Evolutionary conservation across 805 yeast genomes (phyloP), one percentile per base, ranked within the genome.

Genomic region (Wickerhamomyces mucosus): DNA sequence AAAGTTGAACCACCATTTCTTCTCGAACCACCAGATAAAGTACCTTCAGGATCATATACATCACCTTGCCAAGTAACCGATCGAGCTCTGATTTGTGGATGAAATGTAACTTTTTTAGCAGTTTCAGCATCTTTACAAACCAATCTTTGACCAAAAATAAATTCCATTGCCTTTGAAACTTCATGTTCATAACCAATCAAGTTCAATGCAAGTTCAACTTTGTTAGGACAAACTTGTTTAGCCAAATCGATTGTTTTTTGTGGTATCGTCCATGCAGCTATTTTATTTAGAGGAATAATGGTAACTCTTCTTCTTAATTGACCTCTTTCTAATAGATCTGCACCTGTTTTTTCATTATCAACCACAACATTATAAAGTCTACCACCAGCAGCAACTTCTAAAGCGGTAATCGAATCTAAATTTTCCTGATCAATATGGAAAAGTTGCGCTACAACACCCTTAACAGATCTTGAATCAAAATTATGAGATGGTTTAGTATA

Each of bases 321-420:
- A 6, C 96, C 96, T 18, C 63, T 65, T 43, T 85, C 92, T 25
- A 92, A 64, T 8, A 92, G 56, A 34, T 77, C 79, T 0, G 94
- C 68, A n/a, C 94, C 97, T 4, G 84, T 78, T 14, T 63, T 72
- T 36, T 89, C 94, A 39, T 73, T 78, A 45, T 86, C 96, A 19
- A 94, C 97, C 31, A 92, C 85, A 21, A 94, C 82, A 47, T 88
- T 86, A 53, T 75, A 94, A 19, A 94, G 56, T 43, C 88, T 66
- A 5, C 89, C 94, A 29, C 98, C 99, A 3, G 96, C 98, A 51
- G 94, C 79, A 3, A 84, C 79, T 55, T 92, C 96, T 21, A 92
- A 61, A 1, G 99, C 98, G 17, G 78, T 65, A 1, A 94, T 78
- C 33, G 77, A 74, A 17, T 71, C 69, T 33, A 58, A 51, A 29